Evolutionary conservation across 768 basidiomycete genomes (phyloP).

Genomic region (Xerocomus spinulosus): DNA sequence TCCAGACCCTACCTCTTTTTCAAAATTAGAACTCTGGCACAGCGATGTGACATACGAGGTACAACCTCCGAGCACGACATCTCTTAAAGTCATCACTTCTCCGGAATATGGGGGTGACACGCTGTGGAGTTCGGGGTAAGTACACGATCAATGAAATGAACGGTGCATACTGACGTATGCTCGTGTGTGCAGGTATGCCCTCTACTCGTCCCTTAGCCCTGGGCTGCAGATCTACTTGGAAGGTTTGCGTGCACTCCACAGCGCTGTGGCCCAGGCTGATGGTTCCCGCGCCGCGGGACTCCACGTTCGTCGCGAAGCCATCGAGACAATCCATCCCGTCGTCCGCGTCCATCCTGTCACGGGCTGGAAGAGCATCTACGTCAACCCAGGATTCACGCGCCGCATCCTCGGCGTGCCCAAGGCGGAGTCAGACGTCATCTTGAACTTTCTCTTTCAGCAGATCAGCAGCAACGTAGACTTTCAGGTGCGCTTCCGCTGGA

Average conservation of each 20-base stretch:
- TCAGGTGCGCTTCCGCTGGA: constrained; percentile 77
- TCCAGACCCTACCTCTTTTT: constrained; percentile 60
- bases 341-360: constrained; percentile 83
- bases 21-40: constrained; percentile 77
- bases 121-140: constrained; percentile 74
- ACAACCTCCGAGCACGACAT: constrained; percentile 77
- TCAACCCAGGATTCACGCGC: constrained; percentile 81
- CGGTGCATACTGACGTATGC: constrained; percentile 4
- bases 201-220: constrained; percentile 79
- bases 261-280: constrained; percentile 72
- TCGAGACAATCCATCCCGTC: constrained; percentile 73
- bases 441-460: constrained; percentile 66
- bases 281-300: constrained; percentile 66
- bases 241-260: constrained; percentile 67
- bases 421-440: constrained; percentile 71
- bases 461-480: constrained; percentile 67
- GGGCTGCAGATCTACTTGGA: constrained; percentile 75
- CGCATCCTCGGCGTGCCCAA: constrained; percentile 77
- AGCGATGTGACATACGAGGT: constrained; percentile 79
- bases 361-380: constrained; percentile 79
- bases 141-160: not conserved
- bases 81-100: constrained; percentile 65
- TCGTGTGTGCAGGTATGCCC: constrained; percentile 52
- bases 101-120: constrained; percentile 78
- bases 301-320: constrained; percentile 61